Evolutionary conservation across 75 land plant species (phyloP).

Genomic region (Cryptomeria japonica): DNA sequence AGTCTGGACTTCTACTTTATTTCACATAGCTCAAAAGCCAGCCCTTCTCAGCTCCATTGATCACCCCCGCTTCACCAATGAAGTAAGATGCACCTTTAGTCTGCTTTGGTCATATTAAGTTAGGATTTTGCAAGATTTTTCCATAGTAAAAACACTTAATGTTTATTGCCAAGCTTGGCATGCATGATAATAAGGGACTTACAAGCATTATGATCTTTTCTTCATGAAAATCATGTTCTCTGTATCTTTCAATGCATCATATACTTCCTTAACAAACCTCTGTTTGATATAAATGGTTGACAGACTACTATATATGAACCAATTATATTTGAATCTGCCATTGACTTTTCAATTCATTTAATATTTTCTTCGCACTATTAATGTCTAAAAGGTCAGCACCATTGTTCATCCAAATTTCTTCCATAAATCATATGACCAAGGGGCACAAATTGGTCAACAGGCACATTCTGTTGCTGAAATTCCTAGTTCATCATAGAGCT

Average conservation of each 20-base stretch:
- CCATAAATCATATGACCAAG: too few species aligned
- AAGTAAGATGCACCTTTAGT: conserved; percentile 45
- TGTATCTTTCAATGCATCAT: conserved; percentile 36
- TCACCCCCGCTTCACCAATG: conserved; percentile 40
- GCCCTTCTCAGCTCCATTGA: conserved; percentile 16
- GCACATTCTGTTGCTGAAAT: too few species aligned
- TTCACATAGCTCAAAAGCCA: too few species aligned
- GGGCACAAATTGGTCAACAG: too few species aligned
- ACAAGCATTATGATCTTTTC: conserved; percentile 20
- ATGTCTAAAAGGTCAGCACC: too few species aligned
- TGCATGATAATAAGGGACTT: conserved; percentile 46
- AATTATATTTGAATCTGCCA: conserved; percentile 1
- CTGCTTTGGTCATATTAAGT: conserved; percentile 22
- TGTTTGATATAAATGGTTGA: conserved; percentile 40
- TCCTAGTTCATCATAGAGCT: too few species aligned
- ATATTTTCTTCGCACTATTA: conserved; percentile 27
- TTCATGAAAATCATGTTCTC: conserved; percentile 18
- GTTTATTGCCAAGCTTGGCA: conserved; percentile 20
- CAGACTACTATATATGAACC: conserved; percentile 38
- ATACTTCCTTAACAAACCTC: conserved; percentile 39
- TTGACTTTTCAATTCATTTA: conserved; percentile 32
- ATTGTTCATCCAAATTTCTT: too few species aligned
- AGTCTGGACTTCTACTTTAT: too few species aligned
- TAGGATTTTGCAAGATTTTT: conserved; percentile 17
- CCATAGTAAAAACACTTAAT: conserved; percentile 45